Conservation (phyloP, 2,329 filamentous ascomycete genomes). For the Dactylellina parvicollis region DNA sequence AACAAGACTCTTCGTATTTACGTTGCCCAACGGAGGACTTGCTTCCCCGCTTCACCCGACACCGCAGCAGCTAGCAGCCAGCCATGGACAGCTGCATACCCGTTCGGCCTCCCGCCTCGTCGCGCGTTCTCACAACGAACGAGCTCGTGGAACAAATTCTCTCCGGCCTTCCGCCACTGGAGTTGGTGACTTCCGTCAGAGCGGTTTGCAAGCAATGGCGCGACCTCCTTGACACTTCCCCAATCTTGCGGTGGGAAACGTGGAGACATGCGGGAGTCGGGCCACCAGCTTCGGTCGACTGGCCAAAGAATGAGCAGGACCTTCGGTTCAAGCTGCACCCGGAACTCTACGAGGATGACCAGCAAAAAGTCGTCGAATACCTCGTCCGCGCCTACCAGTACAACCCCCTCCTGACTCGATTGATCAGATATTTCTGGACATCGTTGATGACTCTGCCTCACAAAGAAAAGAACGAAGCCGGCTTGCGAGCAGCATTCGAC, state of each 20-base stretch:
- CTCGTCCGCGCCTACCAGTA: not conserved
- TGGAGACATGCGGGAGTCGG: not conserved
- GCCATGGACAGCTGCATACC: too few relatives aligned
- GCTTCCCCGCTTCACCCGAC: too few relatives aligned
- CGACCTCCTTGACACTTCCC: not conserved
- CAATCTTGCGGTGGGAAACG: constrained; percentile 2
- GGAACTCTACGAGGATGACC: not conserved
- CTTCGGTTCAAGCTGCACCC: not conserved
- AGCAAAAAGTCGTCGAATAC: not conserved
- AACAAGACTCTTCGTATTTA: too few relatives aligned
- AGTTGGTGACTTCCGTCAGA: not conserved
- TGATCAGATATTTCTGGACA: not conserved
- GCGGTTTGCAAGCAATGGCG: constrained; percentile 9
- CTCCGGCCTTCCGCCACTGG: not conserved
- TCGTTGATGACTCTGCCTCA: not conserved
- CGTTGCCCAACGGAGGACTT: too few relatives aligned
- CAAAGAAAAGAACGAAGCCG: not conserved
- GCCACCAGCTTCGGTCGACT: not conserved
- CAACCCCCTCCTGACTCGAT: not conserved
- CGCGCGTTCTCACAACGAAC: not conserved
- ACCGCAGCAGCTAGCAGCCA: not conserved
- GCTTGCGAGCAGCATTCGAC: too few relatives aligned
- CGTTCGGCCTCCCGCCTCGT: too few relatives aligned
- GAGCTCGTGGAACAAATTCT: constrained; percentile 19
- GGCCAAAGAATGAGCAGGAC: not conserved